Evolutionary conservation across 2,329 filamentous ascomycete genomes (phyloP), one percentile per base, ranked within the genome.

Genomic region (Pseudogymnoascus destructans): DNA sequence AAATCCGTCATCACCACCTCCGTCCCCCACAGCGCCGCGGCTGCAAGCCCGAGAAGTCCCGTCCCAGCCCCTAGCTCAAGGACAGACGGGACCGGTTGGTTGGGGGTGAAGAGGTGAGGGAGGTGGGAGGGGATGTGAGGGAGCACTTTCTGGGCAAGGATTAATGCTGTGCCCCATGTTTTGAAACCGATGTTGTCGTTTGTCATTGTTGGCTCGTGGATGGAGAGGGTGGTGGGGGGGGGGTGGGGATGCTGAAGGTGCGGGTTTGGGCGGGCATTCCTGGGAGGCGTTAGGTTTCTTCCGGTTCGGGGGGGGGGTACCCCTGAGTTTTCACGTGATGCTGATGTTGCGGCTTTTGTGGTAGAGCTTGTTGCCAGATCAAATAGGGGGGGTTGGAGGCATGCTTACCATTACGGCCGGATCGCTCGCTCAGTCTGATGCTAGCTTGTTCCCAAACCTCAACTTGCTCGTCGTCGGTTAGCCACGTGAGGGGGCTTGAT

Each of bases 141-240:
- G 21, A 73, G 73, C 19, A 82, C 66, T 49, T 49, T 82, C 64
- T 81, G 85, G 0, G 92, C 86, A 3, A 97, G 81, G 1, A 95
- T 79, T 67, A 90, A 95, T 0, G 90, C 92, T 0, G 90, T 92
- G 0, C 87, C 89, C 93, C 93, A 97, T 0, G 93, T 98, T 71
- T 98, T 97, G 70, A 95, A 78, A 1, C 93, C 93, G 15, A 97
- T 76, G 60, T 88, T 87, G 70, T 96, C 92, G 5, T 87, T 87
- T 0, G 89, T 95, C 59, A 97, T 75, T 0, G 90, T 84, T 1
- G 93, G 93, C 69, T 98, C 93, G 59, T 89, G 80, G 36, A 98
- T 82, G 33, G 79, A 77, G 56, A 98, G 74, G 49, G 84, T 78
- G 64, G 90, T 77, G n/a, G 61, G 25, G 68, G 67, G 68, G 9